These are phyloP conservation scores for Rossbeevera mucosa DNA, from an alignment of 768 basidiomycete species.

Conservation along the genomic window DNA sequence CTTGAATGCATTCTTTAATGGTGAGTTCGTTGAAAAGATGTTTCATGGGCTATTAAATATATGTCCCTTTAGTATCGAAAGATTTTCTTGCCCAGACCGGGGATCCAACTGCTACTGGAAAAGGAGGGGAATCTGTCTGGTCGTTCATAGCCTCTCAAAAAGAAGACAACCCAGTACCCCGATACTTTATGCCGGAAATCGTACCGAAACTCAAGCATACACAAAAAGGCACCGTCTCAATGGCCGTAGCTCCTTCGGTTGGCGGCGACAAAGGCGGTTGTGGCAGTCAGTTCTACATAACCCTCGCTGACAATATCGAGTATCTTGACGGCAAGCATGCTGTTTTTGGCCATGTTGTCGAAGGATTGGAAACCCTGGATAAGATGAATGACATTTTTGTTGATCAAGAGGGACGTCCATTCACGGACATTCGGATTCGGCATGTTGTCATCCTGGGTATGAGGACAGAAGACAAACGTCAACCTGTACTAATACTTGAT, in stretches of 20 bases:
- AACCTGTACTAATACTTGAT: conserved; percentile 2
- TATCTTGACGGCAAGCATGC: conserved; percentile 94
- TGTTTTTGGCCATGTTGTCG: conserved; percentile 94
- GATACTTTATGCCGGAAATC: conserved; percentile 87
- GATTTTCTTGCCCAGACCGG: conserved; percentile 95
- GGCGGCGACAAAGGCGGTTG: conserved; percentile 71
- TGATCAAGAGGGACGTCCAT: conserved; percentile 83
- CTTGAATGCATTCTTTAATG: conserved; percentile 96
- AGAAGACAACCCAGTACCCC: conserved; percentile 37
- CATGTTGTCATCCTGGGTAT: conserved; percentile 94
- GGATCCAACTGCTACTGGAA: conserved; percentile 94
- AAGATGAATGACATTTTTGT: conserved; percentile 90
- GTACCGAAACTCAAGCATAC: conserved; percentile 79
- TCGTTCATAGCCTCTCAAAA: conserved; percentile 59
- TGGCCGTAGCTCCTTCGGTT: conserved; percentile 89
- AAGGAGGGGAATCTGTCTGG: conserved; percentile 87
- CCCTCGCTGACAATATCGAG: conserved; percentile 83
- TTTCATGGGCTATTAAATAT: conserved; percentile 1
- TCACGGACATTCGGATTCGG: conserved; percentile 91
- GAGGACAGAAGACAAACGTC: conserved; percentile 1
- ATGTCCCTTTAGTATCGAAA: conserved; percentile 68
- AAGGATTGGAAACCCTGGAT: conserved; percentile 87
- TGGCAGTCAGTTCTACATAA: conserved; percentile 96
- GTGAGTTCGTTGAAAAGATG: conserved; percentile 41
- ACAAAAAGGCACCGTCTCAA: conserved; percentile 85